Evolutionary conservation across 805 yeast genomes (phyloP), one percentile per base, ranked within the genome.

Genomic region (Saccharomyces jurei): DNA sequence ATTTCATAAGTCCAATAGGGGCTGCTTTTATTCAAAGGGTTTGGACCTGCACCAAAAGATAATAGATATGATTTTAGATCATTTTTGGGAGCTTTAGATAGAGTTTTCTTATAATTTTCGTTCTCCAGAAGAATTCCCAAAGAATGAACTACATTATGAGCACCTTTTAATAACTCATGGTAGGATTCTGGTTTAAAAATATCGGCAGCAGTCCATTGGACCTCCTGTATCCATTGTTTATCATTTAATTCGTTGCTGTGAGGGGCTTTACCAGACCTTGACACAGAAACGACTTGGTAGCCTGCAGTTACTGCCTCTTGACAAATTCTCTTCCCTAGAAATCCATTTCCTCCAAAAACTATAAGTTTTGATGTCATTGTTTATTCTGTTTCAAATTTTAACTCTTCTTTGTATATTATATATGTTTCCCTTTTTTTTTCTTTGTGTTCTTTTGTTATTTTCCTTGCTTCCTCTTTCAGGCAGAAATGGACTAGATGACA

Each of bases 301-400:
- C 95, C 95, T 21, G 79, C 68, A 25, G 68, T 71, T 1, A 87
- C 69, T 0, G 86, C 95, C 2, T 77, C 76, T 64, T 84, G 84
- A 64, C 95, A 87, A 8, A 91, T 82, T 32, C 83, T 73, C 54
- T 74, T 76, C 11, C 96, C 90, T 55, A 91, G 68, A 65, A 88
- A 88, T 8, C 97, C 97, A 60, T 81, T 82, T 0, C 97, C 97
- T 17, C 98, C 98, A 63, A 90, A 81, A 0, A 90, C 88, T 3
- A 88, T 81, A 2, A 81, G 58, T 49, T 71, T 75, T 14, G 58
- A 29, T 10, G 46, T 41, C 62, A 55, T 58, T 54, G 46, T 8
- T 28, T 26, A n/a, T 41, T 13, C 25, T 30, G 17, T 17, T 9
- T 17, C 17, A 17, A 9, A 10, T 10, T 36, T 36, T 4, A 17